Percentiles rank a stretch among this genome's conserved stretches.
Conservation (phyloP, 148 eudicot species). For the Rhododendron williamsianum region DNA sequence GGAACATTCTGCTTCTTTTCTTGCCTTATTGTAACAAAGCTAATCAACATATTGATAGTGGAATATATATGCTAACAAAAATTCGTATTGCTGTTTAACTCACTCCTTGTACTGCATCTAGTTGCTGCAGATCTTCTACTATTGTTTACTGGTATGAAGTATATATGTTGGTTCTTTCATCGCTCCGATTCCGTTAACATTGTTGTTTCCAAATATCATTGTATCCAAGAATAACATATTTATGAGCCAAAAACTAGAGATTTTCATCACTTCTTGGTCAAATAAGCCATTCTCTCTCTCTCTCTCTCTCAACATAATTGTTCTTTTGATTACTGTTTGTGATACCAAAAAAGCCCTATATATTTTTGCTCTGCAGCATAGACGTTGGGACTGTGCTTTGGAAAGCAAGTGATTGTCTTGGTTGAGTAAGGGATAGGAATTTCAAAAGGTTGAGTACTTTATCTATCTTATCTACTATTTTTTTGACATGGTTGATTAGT, state of each 20-base stretch:
- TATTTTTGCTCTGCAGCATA: neutral
- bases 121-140: neutral
- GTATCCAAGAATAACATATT: neutral
- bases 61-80: neutral
- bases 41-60: neutral
- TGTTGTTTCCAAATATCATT: neutral
- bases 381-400: neutral
- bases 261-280: neutral
- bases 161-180: neutral
- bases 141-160: neutral
- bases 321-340: neutral
- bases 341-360: neutral
- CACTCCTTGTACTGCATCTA: neutral
- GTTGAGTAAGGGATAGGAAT: neutral
- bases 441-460: neutral
- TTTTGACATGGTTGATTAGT: neutral
- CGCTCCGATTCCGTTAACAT: neutral
- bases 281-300: neutral
- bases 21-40: neutral
- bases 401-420: neutral
- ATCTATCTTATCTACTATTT: neutral
- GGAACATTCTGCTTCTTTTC: slow-evolving; percentile 1
- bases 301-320: neutral
- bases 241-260: neutral
- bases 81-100: neutral